Base-by-base conservation (phyloP, 345 rosid species). In the Salix suchowensis region DNA sequence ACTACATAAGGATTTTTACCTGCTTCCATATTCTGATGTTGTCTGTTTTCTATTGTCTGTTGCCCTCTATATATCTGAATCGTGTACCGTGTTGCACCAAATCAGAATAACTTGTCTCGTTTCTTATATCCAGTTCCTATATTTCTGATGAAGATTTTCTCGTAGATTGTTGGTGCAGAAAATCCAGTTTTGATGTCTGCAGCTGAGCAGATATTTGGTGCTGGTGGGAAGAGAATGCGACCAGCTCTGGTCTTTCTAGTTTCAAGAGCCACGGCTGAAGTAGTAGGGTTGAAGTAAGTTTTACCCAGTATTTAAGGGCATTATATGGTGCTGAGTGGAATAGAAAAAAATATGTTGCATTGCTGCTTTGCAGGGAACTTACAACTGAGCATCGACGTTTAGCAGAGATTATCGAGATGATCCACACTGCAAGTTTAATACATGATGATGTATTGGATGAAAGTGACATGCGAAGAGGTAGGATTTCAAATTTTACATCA, bases 191-290 rank as follows among this genome's bases (percentile, higher is more conserved):
- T 96, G 68, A 92, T 88, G 91, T 93, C 98, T 55, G 98, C 98
- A 19, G 99, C 99, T 70, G 95, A 96, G 85, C 98, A 96, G 85
- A 93, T 93, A 44, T 93, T 96, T 81, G 78, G 99, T 77, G 99
- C 99, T 71, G 98, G 99, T 83, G 99, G 99, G 28, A 96, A 96
- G 86, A 89, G 99, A 83, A 92, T 93, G 97, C 88, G 97, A 75
- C 99, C 98, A 6, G 97, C 97, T 74, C 82, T 96, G 81, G 99
- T 93, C 16, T 96, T 96, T 86, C 88, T 96, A 46, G 97, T 92
- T 71, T 93, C 99, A 72, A 87, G 97, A 85, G 98, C 98, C 72
- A 96, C 96, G 3, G 95, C 97, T 1, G 92, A 96, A 80, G 77
- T 93, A 76, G 84, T 80, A 26, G 92, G 95, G 67, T 70, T 96